phyloP scores from a whole-genome alignment of 169 alveolate species.

The Neospora caninum region DNA sequence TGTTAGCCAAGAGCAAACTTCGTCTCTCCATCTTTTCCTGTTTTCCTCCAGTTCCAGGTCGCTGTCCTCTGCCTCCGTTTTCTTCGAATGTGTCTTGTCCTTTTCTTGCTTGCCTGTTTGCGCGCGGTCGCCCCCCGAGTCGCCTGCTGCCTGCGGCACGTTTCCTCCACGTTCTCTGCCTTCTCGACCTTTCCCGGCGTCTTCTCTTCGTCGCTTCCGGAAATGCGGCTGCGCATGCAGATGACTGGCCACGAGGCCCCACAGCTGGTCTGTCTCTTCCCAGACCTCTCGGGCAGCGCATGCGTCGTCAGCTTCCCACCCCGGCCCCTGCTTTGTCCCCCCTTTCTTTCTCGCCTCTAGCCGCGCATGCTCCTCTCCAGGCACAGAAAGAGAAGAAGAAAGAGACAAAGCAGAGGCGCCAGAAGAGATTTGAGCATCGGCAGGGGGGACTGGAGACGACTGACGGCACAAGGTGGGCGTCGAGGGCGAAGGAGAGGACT shows the following conservation, averaged over 20 bases:
- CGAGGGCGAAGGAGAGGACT: background rate
- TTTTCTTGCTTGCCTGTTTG: too few relatives aligned
- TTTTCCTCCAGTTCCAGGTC: background rate
- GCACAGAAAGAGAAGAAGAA: too few relatives aligned
- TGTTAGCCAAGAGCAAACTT: background rate
- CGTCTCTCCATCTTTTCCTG: background rate
- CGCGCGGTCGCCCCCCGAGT: too few relatives aligned
- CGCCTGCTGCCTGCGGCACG: background rate
- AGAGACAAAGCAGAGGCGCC: background rate
- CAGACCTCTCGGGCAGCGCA: conserved; percentile 50
- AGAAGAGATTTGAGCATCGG: background rate
- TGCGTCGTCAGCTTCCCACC: background rate
- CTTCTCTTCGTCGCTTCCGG: background rate
- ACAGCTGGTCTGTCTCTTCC: conserved; percentile 32
- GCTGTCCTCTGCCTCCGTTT: background rate
- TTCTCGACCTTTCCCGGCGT: too few relatives aligned
- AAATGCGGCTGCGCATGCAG: background rate
- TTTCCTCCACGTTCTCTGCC: background rate
- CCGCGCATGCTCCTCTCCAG: background rate
- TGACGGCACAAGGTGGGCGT: too few relatives aligned
- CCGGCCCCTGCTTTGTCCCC: background rate
- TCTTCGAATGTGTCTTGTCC: background rate
- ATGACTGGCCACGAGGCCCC: conserved; percentile 12
- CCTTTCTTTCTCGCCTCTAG: background rate
- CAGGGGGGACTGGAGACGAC: too few relatives aligned